A percentile compares a stretch with the other conserved stretches of the same genome.
phyloP scores from a whole-genome alignment of 768 basidiomycete species.

The Mycena venus region DNA sequence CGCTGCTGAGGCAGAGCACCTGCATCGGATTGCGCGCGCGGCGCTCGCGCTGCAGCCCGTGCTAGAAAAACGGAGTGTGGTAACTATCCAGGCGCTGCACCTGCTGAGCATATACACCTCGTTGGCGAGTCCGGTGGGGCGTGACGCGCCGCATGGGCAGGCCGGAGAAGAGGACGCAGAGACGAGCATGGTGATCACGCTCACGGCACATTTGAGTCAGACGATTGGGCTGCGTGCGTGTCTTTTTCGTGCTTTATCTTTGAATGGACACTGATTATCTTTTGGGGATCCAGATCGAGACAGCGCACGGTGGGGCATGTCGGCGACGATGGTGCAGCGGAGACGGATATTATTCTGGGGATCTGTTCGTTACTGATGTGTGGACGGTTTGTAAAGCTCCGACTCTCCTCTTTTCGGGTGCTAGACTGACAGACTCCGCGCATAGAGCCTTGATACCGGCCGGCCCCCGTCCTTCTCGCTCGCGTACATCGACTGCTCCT shows the following conservation, averaged over 20 bases:
- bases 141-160: slow-evolving; percentile 35
- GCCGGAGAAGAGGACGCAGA: slow-evolving; percentile 55
- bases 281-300: slow-evolving; percentile 66
- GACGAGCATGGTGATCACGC: slow-evolving; percentile 76
- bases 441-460: slow-evolving; percentile 76
- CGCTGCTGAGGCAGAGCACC: slow-evolving; percentile 69
- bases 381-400: slow-evolving; percentile 75
- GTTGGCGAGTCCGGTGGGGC: slow-evolving; percentile 57
- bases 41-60: slow-evolving; percentile 78
- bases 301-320: slow-evolving; percentile 73
- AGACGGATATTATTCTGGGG: slow-evolving; percentile 83
- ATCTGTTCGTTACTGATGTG: slow-evolving; percentile 78
- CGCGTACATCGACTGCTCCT: slow-evolving; percentile 76
- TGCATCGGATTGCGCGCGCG: slow-evolving; percentile 73
- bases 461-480: slow-evolving; percentile 78
- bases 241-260: not conserved
- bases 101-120: slow-evolving; percentile 78
- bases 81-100: slow-evolving; percentile 79
- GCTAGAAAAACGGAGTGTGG: slow-evolving; percentile 77
- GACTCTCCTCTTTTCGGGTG: not conserved
- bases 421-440: not conserved
- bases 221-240: slow-evolving; percentile 80
- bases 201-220: slow-evolving; percentile 77
- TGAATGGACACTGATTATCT: not conserved
- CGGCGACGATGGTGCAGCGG: slow-evolving; percentile 71